These are phyloP conservation scores for Tilletiopsis washingtonensis DNA, from an alignment of 1,284 basidiomycete species.

Conservation along the genomic window DNA sequence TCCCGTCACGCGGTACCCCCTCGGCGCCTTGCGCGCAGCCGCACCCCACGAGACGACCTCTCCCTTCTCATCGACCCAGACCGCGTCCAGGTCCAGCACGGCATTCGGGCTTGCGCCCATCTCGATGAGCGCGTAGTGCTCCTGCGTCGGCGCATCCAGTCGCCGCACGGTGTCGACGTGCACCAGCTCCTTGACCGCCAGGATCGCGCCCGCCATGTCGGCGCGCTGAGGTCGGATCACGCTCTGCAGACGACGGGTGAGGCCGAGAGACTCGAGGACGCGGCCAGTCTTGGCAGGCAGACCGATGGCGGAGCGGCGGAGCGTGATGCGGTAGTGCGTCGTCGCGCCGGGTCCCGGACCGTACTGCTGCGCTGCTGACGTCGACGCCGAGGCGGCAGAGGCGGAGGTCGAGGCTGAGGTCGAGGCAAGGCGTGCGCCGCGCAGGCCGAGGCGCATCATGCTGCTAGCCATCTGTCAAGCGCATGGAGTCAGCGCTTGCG, in stretches of 20 bases:
- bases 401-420: neutral
- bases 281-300: slow-evolving; percentile 64
- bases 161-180: slow-evolving; percentile 66
- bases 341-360: no score
- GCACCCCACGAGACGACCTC: slow-evolving; percentile 42
- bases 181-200: slow-evolving; percentile 75
- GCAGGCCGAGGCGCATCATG: no score
- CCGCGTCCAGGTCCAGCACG: slow-evolving; percentile 21
- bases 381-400: neutral
- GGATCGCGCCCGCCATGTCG: slow-evolving; percentile 70
- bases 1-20: slow-evolving; percentile 42
- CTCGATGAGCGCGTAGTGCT: slow-evolving; percentile 14
- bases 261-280: slow-evolving; percentile 66
- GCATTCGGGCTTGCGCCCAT: neutral
- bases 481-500: neutral
- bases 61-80: slow-evolving; percentile 41
- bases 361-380: neutral
- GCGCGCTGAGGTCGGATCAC: slow-evolving; percentile 67
- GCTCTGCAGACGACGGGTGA: slow-evolving; percentile 69
- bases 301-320: slow-evolving; percentile 71
- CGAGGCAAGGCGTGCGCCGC: neutral
- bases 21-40: slow-evolving; percentile 37
- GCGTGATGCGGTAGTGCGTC: slow-evolving; percentile 76
- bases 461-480: no score
- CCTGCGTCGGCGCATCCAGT: slow-evolving; percentile 17